Evolutionary conservation across 495 filamentous ascomycete species (phyloP).

Genomic region (Echria macrotheca): DNA sequence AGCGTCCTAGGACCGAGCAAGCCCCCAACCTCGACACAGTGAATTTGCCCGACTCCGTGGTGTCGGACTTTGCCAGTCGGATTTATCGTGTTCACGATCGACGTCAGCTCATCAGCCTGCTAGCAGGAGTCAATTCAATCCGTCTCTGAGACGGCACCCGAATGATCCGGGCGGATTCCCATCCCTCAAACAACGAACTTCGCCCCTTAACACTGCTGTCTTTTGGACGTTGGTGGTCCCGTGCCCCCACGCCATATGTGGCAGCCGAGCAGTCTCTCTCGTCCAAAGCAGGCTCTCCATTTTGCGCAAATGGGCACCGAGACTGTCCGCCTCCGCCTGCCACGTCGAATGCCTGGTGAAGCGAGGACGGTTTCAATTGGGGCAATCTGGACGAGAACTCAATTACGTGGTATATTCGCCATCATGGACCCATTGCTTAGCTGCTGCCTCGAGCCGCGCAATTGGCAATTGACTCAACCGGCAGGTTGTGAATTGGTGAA

Average conservation of each 20-base stretch:
- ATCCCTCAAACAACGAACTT: constrained; percentile 8
- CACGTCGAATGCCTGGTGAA: not conserved
- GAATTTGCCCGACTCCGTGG: constrained; percentile 6
- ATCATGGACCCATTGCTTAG: constrained; percentile 8
- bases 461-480: constrained; percentile 18
- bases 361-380: not conserved
- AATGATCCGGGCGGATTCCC: constrained; percentile 11
- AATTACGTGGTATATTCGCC: constrained; percentile 11
- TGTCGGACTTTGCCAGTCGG: constrained; percentile 16
- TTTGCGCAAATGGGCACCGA: not conserved
- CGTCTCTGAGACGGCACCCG: constrained; percentile 7
- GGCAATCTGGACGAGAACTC: not conserved
- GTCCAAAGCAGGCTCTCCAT: too few relatives aligned
- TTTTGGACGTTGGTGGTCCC: not conserved
- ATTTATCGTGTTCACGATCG: constrained; percentile 1
- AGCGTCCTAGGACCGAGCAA: not conserved
- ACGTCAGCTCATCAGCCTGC: not conserved
- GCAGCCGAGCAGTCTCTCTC: too few relatives aligned
- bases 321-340: not conserved
- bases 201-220: not conserved
- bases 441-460: not conserved
- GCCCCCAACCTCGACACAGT: not conserved
- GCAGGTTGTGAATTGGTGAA: constrained; percentile 17
- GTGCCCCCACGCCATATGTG: too few relatives aligned
- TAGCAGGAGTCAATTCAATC: not conserved